Conservation (phyloP, 1,284 basidiomycete genomes). For the Boletellus sp. region DNA sequence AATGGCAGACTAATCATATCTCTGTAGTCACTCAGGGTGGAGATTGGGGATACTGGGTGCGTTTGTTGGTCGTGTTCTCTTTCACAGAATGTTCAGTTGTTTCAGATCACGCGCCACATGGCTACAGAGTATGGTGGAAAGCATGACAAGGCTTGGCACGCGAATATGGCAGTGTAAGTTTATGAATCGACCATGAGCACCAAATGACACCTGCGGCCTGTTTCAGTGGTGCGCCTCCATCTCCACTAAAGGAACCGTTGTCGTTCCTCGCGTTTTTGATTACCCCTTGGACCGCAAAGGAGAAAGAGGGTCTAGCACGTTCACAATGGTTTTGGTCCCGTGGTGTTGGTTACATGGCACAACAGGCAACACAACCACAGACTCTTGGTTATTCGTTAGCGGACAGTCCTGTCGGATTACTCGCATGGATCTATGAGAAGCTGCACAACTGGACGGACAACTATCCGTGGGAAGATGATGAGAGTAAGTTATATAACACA, state of each 20-base stretch:
- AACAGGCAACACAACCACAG: constrained; percentile 53
- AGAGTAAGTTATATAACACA: constrained; percentile 31
- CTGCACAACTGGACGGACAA: constrained; percentile 48
- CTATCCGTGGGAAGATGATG: constrained; percentile 51
- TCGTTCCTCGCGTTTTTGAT: constrained; percentile 28
- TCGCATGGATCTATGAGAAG: constrained; percentile 64
- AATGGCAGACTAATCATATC: neutral
- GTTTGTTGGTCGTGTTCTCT: constrained; percentile 11
- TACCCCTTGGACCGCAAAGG: constrained; percentile 33
- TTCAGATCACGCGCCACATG: constrained; percentile 41
- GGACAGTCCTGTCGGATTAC: constrained; percentile 56
- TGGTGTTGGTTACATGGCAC: constrained; percentile 40
- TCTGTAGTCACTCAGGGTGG: constrained; percentile 50
- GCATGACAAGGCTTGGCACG: constrained; percentile 45
- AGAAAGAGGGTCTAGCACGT: constrained; percentile 37
- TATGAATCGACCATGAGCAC: neutral
- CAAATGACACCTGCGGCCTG: neutral
- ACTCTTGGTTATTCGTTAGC: constrained; percentile 54
- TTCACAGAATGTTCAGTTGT: neutral
- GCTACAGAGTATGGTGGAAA: constrained; percentile 40
- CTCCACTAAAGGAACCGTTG: constrained; percentile 26
- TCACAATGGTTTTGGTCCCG: constrained; percentile 28
- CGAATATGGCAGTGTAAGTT: constrained; percentile 39
- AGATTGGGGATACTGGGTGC: constrained; percentile 47
- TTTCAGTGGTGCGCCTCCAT: constrained; percentile 27